Evolutionary conservation across 306 rosid species (phyloP).

Genomic region (Quercus robur): DNA sequence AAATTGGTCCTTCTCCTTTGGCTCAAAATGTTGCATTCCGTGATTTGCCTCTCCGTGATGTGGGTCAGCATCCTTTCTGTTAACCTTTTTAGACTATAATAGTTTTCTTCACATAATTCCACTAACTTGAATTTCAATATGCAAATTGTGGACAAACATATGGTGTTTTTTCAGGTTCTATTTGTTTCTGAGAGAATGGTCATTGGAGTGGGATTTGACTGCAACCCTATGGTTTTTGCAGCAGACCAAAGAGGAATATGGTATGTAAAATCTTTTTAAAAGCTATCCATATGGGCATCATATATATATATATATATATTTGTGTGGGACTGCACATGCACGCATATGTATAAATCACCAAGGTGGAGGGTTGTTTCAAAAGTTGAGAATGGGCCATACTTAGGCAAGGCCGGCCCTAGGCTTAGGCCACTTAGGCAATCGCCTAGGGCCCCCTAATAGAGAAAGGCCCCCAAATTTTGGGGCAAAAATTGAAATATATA

Average conservation of each 20-base stretch:
- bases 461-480: too few relatives aligned
- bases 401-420: too few relatives aligned
- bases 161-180: constrained; percentile 63
- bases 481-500: too few relatives aligned
- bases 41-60: constrained; percentile 98
- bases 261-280: constrained; percentile 36
- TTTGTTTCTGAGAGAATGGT: constrained; percentile 86
- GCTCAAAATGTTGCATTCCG: constrained; percentile 86
- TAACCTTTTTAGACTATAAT: constrained; percentile 17
- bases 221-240: constrained; percentile 85
- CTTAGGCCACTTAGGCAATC: too few relatives aligned
- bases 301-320: not conserved
- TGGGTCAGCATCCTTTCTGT: constrained; percentile 97
- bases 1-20: constrained; percentile 92
- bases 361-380: not conserved
- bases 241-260: constrained; percentile 86
- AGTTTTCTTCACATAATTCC: constrained; percentile 19
- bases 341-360: not conserved
- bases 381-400: not conserved
- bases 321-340: too few relatives aligned
- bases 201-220: constrained; percentile 90
- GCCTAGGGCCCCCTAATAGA: too few relatives aligned
- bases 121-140: constrained; percentile 34
- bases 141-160: constrained; percentile 32
- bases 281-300: not conserved